Evolutionary conservation across 345 rosid species (phyloP).

Genomic region (Luvunga scandens): DNA sequence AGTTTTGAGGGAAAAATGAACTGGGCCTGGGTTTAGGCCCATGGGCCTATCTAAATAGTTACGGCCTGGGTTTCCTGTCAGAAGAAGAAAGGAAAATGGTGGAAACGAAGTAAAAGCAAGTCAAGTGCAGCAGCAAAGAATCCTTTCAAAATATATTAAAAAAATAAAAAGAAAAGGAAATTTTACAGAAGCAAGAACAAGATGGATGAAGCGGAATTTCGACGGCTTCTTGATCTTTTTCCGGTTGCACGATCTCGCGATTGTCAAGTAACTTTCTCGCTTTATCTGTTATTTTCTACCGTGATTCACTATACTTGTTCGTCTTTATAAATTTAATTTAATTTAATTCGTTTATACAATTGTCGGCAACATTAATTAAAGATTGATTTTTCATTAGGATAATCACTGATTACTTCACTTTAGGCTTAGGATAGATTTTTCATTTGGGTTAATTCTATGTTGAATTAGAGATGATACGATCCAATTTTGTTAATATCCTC

Average conservation of each 20-base stretch:
- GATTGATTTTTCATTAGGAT: background rate
- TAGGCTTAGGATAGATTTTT: no score
- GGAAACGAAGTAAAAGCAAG: background rate
- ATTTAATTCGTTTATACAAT: background rate
- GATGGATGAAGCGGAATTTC: constrained; percentile 86
- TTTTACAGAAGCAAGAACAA: no score
- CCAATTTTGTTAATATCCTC: background rate
- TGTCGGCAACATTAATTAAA: background rate
- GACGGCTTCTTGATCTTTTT: constrained; percentile 68
- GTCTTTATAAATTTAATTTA: background rate
- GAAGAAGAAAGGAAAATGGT: background rate
- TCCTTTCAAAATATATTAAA: background rate
- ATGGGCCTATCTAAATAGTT: background rate
- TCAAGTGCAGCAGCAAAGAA: background rate
- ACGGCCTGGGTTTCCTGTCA: background rate
- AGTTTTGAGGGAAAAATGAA: background rate
- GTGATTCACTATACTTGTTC: background rate
- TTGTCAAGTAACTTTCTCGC: constrained; percentile 40
- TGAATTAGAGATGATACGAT: background rate
- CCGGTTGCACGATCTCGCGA: constrained; percentile 80
- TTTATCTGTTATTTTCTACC: background rate
- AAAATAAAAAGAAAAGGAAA: no score
- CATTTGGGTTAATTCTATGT: background rate
- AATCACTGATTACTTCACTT: no score
- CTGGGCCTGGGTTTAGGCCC: background rate